Percentiles rank a stretch among this genome's conserved stretches.
Evolutionary conservation across 352 stramenopile genomes (phyloP).

Genomic region (Phytophthora fragariae): DNA sequence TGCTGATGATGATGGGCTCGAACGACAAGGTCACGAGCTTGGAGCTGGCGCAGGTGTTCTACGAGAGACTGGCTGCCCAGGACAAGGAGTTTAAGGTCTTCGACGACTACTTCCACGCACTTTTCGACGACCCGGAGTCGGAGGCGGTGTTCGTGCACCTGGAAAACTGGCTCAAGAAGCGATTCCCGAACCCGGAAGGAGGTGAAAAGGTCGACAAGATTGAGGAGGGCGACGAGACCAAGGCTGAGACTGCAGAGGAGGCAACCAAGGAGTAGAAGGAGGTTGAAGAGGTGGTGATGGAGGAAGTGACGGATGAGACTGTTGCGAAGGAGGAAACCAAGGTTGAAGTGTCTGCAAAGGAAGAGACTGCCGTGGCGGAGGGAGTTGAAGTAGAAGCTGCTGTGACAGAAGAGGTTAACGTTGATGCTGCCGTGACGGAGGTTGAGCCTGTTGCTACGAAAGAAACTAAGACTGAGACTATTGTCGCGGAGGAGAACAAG

Average conservation of each 20-base stretch:
- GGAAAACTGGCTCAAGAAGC: slow-evolving; percentile 53
- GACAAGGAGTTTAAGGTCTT: slow-evolving; percentile 77
- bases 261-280: neutral
- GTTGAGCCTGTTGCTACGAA: too few relatives aligned
- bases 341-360: neutral
- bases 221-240: slow-evolving; percentile 10
- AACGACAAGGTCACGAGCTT: slow-evolving; percentile 65
- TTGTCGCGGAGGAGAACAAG: too few relatives aligned
- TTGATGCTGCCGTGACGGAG: too few relatives aligned
- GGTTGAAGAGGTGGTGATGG: neutral
- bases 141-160: slow-evolving; percentile 55
- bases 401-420: neutral
- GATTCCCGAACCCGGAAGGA: slow-evolving; percentile 37
- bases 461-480: too few relatives aligned
- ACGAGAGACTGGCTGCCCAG: slow-evolving; percentile 37
- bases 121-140: slow-evolving; percentile 71
- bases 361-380: neutral
- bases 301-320: neutral
- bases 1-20: slow-evolving; percentile 61
- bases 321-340: neutral
- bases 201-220: slow-evolving; percentile 15
- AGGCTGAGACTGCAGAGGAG: neutral
- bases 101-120: slow-evolving; percentile 61
- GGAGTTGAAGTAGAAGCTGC: neutral
- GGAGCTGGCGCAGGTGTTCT: slow-evolving; percentile 56